Evolutionary conservation across 2,329 filamentous ascomycete genomes (phyloP), one percentile per base, ranked within the genome.

Genomic region (Nothophaeocryptopus gaeumannii): DNA sequence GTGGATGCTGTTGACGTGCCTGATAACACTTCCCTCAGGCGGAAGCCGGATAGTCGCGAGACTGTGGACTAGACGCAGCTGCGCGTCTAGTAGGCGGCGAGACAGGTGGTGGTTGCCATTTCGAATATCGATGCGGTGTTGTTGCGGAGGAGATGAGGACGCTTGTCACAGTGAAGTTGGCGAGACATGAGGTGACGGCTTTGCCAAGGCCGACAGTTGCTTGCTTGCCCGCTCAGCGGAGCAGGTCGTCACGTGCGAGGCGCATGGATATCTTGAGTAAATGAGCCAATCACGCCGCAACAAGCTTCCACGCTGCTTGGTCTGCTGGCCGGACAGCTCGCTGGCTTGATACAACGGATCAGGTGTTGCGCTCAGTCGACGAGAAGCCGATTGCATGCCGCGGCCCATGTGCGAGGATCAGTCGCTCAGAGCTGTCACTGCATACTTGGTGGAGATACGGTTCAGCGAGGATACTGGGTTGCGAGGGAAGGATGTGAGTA

Each of bases 11-110:
- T 34, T n/a, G 26, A 49, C 52, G 40, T 40, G 53, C 58, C 58
- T 56, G 48, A 53, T 55, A 54, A 53, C 53, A 62, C 64, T 63
- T 54, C 61, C 64, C 64, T 67, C 64, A 48, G 49, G 63, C 63
- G 64, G 61, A 60, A 64, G 64, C 63, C 63, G 64, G 59, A 33
- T 55, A 42, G 60, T 63, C 59, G 58, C 58, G 50, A 54, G 57
- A 59, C 55, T 53, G 38, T 41, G 38, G 41, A 58, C 62, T 64
- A 66, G 62, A 65, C 61, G 62, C 63, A 31, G 42, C 39, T 38
- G 55, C 53, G 64, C 63, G 63, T 58, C 64, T 65, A 67, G 63
- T 54, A 65, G 58, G 58, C 63, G 58, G 51, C 48, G 51, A 41
- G 53, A 32, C 31, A 48, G 37, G 41, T 58, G 16, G 44, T 45